Conservation (phyloP, 2,329 filamentous ascomycete species). For the Trichoderma koningiopsis region DNA sequence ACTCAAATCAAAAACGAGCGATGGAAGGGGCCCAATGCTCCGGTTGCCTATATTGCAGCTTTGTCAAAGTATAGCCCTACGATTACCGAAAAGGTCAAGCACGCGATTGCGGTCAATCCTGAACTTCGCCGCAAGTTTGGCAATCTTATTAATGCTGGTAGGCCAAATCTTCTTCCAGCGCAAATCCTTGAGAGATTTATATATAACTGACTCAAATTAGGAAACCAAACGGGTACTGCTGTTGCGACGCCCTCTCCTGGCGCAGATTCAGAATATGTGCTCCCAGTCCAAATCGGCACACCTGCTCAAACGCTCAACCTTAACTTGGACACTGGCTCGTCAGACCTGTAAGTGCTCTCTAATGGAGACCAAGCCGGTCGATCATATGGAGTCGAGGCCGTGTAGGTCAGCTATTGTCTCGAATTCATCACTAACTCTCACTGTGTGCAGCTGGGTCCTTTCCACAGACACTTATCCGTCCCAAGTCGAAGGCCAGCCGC, state of each 20-base stretch:
- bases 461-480: conserved; percentile 56
- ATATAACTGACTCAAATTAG: conserved; percentile 8
- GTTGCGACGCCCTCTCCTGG: conserved; percentile 36
- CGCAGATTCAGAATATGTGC: conserved; percentile 59
- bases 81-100: conserved; percentile 35
- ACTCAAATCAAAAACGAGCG: conserved; percentile 39
- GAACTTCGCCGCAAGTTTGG: conserved; percentile 33
- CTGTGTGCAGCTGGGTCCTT: conserved; percentile 65
- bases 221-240: conserved; percentile 31
- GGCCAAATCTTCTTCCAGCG: background rate
- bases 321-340: conserved; percentile 66
- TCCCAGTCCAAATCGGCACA: conserved; percentile 64
- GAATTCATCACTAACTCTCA: conserved; percentile 11
- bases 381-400: background rate
- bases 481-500: conserved; percentile 53
- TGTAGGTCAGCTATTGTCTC: background rate
- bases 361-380: background rate
- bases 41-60: conserved; percentile 36
- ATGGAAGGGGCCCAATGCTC: conserved; percentile 40
- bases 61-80: conserved; percentile 43
- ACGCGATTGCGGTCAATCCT: conserved; percentile 32
- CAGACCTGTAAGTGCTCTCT: conserved; percentile 49
- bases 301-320: conserved; percentile 60
- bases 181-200: background rate
- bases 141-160: conserved; percentile 22